Conservation (phyloP, 2,329 filamentous ascomycete species). For the Colletotrichum lindemuthianum region DNA sequence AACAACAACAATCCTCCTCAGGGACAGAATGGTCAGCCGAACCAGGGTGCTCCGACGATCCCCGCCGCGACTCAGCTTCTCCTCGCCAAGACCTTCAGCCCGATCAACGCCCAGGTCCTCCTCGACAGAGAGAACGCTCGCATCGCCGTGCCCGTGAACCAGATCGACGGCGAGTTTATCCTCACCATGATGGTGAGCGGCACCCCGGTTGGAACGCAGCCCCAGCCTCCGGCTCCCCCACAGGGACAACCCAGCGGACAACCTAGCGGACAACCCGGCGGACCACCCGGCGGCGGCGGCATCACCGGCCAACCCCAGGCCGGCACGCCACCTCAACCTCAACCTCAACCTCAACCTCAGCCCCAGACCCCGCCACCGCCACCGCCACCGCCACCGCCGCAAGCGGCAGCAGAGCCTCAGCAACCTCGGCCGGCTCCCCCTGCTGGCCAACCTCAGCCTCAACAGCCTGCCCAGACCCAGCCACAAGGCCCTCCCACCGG, state of each 20-base stretch:
- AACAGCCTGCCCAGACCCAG: slow-evolving; percentile 4
- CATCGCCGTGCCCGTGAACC: slow-evolving; percentile 37
- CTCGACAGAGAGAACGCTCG: slow-evolving; percentile 37
- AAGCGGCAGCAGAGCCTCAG: neutral
- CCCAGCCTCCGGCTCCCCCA: slow-evolving; percentile 22
- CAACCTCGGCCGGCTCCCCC: slow-evolving; percentile 1
- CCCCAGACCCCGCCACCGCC: slow-evolving; percentile 4
- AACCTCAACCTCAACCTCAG: neutral
- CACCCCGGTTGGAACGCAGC: slow-evolving; percentile 26
- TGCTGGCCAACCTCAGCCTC: slow-evolving; percentile 7
- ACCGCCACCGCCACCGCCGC: neutral
- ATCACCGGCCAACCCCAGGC: slow-evolving; percentile 7
- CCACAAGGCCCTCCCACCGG: slow-evolving; percentile 22
- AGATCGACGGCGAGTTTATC: slow-evolving; percentile 39
- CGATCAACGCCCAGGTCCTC: slow-evolving; percentile 34
- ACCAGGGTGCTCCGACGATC: slow-evolving; percentile 12
- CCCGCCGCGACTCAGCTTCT: slow-evolving; percentile 38
- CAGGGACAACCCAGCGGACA: slow-evolving; percentile 17
- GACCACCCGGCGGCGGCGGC: slow-evolving; percentile 4
- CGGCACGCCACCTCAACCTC: neutral
- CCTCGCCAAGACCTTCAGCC: slow-evolving; percentile 38
- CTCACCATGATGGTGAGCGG: slow-evolving; percentile 37
- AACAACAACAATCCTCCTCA: slow-evolving; percentile 13
- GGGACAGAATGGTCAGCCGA: neutral
- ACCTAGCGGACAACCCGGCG: slow-evolving; percentile 14